Percentiles rank a stretch among this genome's conserved stretches.
These are phyloP conservation scores for Candida hispaniensis DNA, from an alignment of 805 yeast species.

Conservation along the genomic window DNA sequence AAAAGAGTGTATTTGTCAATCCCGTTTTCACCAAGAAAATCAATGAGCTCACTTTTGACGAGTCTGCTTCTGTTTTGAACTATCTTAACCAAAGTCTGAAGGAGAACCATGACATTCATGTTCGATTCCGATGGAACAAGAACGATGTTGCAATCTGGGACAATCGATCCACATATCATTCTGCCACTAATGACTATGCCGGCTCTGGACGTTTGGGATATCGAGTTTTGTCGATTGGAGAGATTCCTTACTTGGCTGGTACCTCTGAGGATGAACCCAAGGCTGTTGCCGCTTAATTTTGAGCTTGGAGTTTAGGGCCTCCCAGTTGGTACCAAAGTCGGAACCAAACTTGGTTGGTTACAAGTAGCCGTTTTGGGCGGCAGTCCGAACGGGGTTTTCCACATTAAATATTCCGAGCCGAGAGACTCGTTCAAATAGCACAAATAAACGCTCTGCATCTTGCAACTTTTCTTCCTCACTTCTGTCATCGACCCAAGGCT, in stretches of 20 bases:
- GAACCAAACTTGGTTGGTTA: too few species aligned
- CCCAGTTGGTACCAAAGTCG: too few species aligned
- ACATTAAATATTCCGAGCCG: constrained; percentile 32
- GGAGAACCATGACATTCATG: constrained; percentile 29
- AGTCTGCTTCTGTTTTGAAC: constrained; percentile 38
- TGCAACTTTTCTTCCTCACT: constrained; percentile 35
- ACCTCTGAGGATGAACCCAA: too few species aligned
- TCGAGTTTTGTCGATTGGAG: constrained; percentile 13
- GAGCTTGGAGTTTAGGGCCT: too few species aligned
- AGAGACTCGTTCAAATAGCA: constrained; percentile 34
- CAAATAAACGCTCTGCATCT: constrained; percentile 37
- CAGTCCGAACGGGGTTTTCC: constrained; percentile 29
- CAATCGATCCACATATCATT: constrained; percentile 54
- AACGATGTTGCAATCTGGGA: constrained; percentile 70
- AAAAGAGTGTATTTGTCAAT: constrained; percentile 48
- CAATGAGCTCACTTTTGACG: constrained; percentile 42
- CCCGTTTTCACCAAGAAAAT: constrained; percentile 42
- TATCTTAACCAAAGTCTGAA: constrained; percentile 41
- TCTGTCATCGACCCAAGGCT: constrained; percentile 23
- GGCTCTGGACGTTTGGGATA: constrained; percentile 2
- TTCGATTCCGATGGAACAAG: constrained; percentile 45
- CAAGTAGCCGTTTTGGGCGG: too few species aligned
- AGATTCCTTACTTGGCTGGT: constrained; percentile 8
- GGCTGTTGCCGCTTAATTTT: too few species aligned
- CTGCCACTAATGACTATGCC: constrained; percentile 50